phyloP scores from a whole-genome alignment of 2,329 filamentous ascomycete genomes.

The Xylariaceae sp. region DNA sequence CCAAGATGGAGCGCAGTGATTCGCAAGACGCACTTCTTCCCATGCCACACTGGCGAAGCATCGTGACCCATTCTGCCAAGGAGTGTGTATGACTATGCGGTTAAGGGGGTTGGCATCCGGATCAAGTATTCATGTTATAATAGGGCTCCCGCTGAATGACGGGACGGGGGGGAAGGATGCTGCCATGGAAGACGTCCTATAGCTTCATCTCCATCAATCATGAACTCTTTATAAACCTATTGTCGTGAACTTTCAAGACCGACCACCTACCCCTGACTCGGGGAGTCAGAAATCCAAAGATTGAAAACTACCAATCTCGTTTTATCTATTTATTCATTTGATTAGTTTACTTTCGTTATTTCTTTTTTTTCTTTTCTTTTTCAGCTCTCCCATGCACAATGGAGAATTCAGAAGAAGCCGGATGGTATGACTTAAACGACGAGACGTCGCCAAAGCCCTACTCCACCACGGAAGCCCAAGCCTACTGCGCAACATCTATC shows the following conservation, averaged over 20 bases:
- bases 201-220: not conserved
- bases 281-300: not conserved
- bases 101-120: not conserved
- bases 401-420: slow-evolving; percentile 5
- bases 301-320: too few relatives aligned
- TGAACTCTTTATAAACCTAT: not conserved
- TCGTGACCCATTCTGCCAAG: not conserved
- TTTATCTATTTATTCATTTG: too few relatives aligned
- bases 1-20: too few relatives aligned
- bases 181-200: not conserved
- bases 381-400: not conserved
- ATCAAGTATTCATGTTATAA: slow-evolving; percentile 8
- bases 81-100: not conserved
- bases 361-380: too few relatives aligned
- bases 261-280: not conserved
- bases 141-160: not conserved
- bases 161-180: not conserved
- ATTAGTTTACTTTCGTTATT: too few relatives aligned
- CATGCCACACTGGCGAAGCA: not conserved
- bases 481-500: slow-evolving; percentile 23
- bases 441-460: not conserved
- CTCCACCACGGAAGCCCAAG: slow-evolving; percentile 11
- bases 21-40: too few relatives aligned
- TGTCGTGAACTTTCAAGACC: not conserved
- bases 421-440: slow-evolving; percentile 1